Evolutionary conservation across 306 rosid species (phyloP), one percentile per base, ranked within the genome.

Genomic region (Senna tora): DNA sequence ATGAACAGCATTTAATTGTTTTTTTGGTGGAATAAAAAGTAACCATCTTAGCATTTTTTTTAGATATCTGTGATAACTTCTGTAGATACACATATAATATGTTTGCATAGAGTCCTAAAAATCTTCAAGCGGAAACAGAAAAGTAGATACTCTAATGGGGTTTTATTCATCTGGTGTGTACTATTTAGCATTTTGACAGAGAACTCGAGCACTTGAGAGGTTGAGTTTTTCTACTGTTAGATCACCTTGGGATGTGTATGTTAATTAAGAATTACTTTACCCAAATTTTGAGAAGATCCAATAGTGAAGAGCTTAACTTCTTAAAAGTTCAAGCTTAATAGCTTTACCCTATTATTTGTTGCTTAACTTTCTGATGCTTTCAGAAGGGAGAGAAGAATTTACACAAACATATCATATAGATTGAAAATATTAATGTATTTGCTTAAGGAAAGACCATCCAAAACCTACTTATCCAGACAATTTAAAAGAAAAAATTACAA

Each of bases 381-480:
- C 72, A 59, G 56, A 60, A 52, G 50, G 34, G 55, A 36, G 19
- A 39, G 54, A 39, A 33, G 7, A 49, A 80, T 58, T 47, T 33
- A 32, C 59, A 25, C 39, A 67, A 16, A 47, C 68, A 43, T 63
- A 66, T 73, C 47, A 20, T 16, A 19, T 14, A 14, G 64, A 63
- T 45, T 60, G 45, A 71, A 58, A 65, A 58, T 71, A 56, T 30
- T 46, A 14, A 58, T 9, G n/a, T n/a, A 65, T 66, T 49, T 68
- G 33, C 38, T 17, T 33, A 62, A 67, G 30, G 30, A 25, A 25
- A 25, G 33, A 61, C 43, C 47, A 53, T 46, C 60, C 43, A 57
- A 49, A 73, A 56, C 60, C 60, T 47, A 68, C 33, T 45, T 54
- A 65, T 39, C 53, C 25, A 51, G 56, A 71, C 47, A 76, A 57